A percentile compares a stretch with the other conserved stretches of the same genome.
These are phyloP conservation scores for Bipolaris cookei DNA, from an alignment of 2,329 filamentous ascomycete genomes.

Conservation along the genomic window DNA sequence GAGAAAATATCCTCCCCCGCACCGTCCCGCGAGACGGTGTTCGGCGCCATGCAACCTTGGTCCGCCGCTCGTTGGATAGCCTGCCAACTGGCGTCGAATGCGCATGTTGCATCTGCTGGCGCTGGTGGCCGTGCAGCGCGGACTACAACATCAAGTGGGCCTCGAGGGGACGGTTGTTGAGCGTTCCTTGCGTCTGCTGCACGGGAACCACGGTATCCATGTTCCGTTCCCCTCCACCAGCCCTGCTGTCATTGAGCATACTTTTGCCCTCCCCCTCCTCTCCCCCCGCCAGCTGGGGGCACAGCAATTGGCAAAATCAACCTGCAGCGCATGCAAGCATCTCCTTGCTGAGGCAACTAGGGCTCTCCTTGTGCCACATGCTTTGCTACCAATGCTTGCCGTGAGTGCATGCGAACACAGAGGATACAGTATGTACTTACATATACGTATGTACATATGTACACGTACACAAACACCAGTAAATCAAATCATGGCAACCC, in stretches of 20 bases:
- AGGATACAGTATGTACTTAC: too few species aligned
- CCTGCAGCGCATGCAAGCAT: neutral
- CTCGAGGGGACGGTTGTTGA: neutral
- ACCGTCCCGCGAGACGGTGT: constrained; percentile 9
- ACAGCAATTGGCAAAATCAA: neutral
- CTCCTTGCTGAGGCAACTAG: neutral
- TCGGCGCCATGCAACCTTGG: neutral
- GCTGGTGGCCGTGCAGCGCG: neutral
- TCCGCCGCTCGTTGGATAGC: neutral
- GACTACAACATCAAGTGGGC: neutral
- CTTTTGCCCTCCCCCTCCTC: too few species aligned
- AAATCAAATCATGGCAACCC: too few species aligned
- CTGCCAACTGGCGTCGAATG: neutral
- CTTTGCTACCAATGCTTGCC: neutral
- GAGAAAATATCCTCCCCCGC: constrained; percentile 1
- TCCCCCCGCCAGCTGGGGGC: neutral
- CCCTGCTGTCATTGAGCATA: neutral
- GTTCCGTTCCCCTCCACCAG: constrained; percentile 1
- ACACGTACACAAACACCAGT: too few species aligned
- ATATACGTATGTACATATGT: too few species aligned
- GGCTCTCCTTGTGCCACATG: neutral
- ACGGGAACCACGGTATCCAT: constrained; percentile 12
- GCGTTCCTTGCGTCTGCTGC: constrained; percentile 7
- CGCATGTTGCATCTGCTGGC: neutral
- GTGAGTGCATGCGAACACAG: too few species aligned